These are phyloP conservation scores for Oenanthe javanica DNA, from an alignment of 140 eudicot species.

Conservation along the genomic window DNA sequence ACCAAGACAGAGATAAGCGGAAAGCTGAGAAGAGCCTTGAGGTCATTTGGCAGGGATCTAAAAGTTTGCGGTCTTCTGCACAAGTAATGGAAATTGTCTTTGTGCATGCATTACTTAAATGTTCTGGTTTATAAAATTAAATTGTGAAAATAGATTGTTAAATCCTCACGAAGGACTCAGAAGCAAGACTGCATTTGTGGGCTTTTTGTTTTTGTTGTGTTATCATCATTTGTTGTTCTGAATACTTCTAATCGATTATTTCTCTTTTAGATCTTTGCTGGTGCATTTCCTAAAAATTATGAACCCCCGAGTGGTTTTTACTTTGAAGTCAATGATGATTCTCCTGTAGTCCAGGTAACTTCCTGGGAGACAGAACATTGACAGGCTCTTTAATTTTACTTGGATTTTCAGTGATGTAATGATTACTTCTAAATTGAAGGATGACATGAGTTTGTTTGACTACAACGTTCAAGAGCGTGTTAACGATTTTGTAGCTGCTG, in stretches of 20 bases:
- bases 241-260: not conserved
- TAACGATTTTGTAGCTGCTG: constrained; percentile 31
- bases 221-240: not conserved
- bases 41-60: constrained; percentile 89
- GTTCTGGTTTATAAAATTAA: not conserved
- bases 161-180: not conserved
- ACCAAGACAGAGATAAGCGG: constrained; percentile 92
- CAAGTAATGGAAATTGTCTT: not conserved
- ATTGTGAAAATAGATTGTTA: not conserved
- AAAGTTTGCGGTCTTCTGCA: constrained; percentile 81
- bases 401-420: constrained; percentile 14
- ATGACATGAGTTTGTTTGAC: constrained; percentile 31
- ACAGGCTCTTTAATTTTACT: constrained; percentile 9
- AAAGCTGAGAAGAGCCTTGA: constrained; percentile 74
- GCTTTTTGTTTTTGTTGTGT: not conserved
- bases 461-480: constrained; percentile 33
- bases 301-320: constrained; percentile 82
- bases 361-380: not conserved
- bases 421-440: constrained; percentile 20
- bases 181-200: not conserved
- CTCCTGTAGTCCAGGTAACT: constrained; percentile 72
- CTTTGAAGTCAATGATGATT: constrained; percentile 76
- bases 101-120: no score
- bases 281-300: constrained; percentile 79
- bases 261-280: constrained; percentile 65